A percentile compares a stretch with the other conserved stretches of the same genome.
phyloP scores from a whole-genome alignment of 768 basidiomycete species.

The Suillus alpinus region DNA sequence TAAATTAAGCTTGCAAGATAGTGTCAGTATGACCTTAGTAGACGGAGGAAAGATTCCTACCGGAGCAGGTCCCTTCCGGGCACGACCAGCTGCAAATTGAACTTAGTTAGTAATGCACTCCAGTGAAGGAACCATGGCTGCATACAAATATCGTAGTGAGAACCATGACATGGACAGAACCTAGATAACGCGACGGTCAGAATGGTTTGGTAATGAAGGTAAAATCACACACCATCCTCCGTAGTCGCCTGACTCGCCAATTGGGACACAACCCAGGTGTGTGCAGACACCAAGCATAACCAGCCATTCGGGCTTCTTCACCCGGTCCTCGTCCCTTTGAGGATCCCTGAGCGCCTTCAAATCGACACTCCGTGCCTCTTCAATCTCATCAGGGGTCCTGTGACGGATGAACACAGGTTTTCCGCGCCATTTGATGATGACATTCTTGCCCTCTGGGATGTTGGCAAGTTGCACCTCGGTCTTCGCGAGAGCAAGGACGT shows the following conservation, averaged over 20 bases:
- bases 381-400: constrained; percentile 86
- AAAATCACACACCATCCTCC: constrained; percentile 83
- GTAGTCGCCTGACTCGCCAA: constrained; percentile 95
- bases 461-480: constrained; percentile 87
- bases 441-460: constrained; percentile 98
- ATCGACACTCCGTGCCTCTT: constrained; percentile 82
- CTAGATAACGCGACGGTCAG: constrained; percentile 29
- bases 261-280: constrained; percentile 97
- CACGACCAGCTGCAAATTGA: constrained; percentile 71
- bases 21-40: constrained; percentile 8
- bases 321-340: constrained; percentile 82
- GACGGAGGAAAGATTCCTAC: constrained; percentile 42
- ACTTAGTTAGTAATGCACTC: constrained; percentile 12
- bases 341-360: constrained; percentile 92
- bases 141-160: constrained; percentile 95
- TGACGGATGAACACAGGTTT: constrained; percentile 99
- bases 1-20: constrained; percentile 70
- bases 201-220: background rate
- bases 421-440: constrained; percentile 98
- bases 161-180: constrained; percentile 99
- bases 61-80: constrained; percentile 95
- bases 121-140: constrained; percentile 9
- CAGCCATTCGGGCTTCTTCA: constrained; percentile 95
- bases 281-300: constrained; percentile 95
- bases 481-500: constrained; percentile 97